Evolutionary conservation across 176 grass and related monocot genomes (phyloP).

Genomic region (Cocos nucifera): DNA sequence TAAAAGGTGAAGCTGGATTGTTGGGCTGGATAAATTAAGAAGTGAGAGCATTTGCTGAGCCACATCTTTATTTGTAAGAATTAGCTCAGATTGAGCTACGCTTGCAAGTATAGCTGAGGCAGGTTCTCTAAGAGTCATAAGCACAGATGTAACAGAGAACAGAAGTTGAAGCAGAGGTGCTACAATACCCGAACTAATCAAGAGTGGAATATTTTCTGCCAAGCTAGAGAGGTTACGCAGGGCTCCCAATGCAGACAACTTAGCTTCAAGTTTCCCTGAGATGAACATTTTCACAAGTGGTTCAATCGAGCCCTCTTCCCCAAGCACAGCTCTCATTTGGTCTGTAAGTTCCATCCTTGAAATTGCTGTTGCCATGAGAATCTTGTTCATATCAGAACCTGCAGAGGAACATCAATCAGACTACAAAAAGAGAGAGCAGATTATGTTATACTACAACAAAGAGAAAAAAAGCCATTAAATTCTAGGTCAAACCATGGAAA

Average conservation of each 20-base stretch:
- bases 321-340: slow-evolving; percentile 60
- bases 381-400: slow-evolving; percentile 97
- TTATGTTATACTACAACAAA: too few species aligned
- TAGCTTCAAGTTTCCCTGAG: slow-evolving; percentile 74
- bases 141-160: slow-evolving; percentile 79
- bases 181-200: slow-evolving; percentile 57
- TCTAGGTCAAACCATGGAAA: too few species aligned
- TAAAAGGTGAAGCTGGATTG: slow-evolving; percentile 76
- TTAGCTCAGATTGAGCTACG: slow-evolving; percentile 63
- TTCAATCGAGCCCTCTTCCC: slow-evolving; percentile 60
- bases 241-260: slow-evolving; percentile 60
- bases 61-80: slow-evolving; percentile 54
- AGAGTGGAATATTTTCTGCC: slow-evolving; percentile 41
- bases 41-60: slow-evolving; percentile 73
- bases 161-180: slow-evolving; percentile 62
- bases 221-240: slow-evolving; percentile 61
- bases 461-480: too few species aligned
- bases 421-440: too few species aligned
- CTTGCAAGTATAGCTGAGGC: slow-evolving; percentile 62
- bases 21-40: slow-evolving; percentile 54
- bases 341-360: slow-evolving; percentile 87
- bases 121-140: slow-evolving; percentile 76
- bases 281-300: slow-evolving; percentile 78
- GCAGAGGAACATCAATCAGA: slow-evolving; percentile 15
- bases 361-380: slow-evolving; percentile 83